phyloP scores from a whole-genome alignment of 2,329 filamentous ascomycete genomes.

The Cyclaneusma minus region DNA sequence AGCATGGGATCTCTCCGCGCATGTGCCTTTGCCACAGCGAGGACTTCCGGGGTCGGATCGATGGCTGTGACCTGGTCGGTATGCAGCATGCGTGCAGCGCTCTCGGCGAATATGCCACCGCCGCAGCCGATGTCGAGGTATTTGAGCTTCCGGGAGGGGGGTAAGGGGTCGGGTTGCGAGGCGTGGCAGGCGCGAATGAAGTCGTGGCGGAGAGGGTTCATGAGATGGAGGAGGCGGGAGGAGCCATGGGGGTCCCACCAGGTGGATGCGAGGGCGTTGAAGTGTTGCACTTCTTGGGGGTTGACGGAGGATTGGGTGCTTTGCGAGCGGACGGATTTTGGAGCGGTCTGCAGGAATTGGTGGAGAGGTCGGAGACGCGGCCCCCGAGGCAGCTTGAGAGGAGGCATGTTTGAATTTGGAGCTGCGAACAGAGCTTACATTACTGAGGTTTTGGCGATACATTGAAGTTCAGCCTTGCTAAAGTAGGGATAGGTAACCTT shows the following conservation, averaged over 20 bases:
- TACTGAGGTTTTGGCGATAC: no score
- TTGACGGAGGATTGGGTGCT: conserved; percentile 55
- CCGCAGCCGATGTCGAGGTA: conserved; percentile 93
- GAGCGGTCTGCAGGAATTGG: conserved; percentile 16
- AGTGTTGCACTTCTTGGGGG: conserved; percentile 79
- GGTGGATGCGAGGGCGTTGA: conserved; percentile 78
- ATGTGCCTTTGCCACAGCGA: conserved; percentile 62
- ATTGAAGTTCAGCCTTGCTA: no score
- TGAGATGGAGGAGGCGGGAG: conserved; percentile 83
- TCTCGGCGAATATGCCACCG: conserved; percentile 91
- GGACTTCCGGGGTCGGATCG: conserved; percentile 60
- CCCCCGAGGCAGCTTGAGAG: no score
- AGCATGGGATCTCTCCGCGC: conserved; percentile 60
- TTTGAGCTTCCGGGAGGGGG: conserved; percentile 29
- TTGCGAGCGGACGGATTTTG: conserved; percentile 15
- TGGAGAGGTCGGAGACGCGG: conserved; percentile 16
- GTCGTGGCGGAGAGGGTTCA: conserved; percentile 93
- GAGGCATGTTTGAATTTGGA: no score
- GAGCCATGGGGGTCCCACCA: conserved; percentile 98
- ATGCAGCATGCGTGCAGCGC: conserved; percentile 51
- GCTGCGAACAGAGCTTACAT: no score
- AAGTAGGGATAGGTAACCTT: no score
- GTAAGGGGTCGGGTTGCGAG: conserved; percentile 28
- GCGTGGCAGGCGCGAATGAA: conserved; percentile 66
- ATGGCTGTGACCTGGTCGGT: conserved; percentile 57